Evolutionary conservation across 2,329 filamentous ascomycete genomes (phyloP).

Genomic region (Exophiala phaeomuriformis): DNA sequence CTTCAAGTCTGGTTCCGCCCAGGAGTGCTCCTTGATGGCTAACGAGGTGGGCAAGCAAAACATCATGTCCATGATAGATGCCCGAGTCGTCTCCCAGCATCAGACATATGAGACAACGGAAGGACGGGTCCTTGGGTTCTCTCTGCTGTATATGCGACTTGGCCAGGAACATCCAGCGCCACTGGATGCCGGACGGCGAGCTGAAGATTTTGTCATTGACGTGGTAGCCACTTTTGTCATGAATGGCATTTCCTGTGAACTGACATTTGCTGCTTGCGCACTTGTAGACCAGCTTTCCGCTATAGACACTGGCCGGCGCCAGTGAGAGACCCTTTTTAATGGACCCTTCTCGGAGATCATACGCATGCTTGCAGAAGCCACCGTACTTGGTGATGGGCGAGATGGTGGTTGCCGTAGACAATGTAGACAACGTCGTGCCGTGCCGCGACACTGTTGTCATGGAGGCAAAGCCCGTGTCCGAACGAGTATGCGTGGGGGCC

Average conservation of each 20-base stretch:
- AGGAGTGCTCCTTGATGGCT: constrained; percentile 10
- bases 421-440: constrained; percentile 3
- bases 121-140: constrained; percentile 1
- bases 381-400: constrained; percentile 10
- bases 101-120: constrained; percentile 9
- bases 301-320: constrained; percentile 1
- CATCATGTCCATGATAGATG: background rate
- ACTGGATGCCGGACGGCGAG: constrained; percentile 32
- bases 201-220: constrained; percentile 1
- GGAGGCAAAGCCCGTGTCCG: background rate
- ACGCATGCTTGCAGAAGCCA: constrained; percentile 12
- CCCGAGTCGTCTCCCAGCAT: constrained; percentile 8
- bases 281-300: background rate
- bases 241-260: background rate
- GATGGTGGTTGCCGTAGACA: constrained; percentile 8
- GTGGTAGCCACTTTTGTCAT: constrained; percentile 7
- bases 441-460: constrained; percentile 3
- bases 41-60: constrained; percentile 6
- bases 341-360: constrained; percentile 8
- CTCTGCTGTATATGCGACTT: constrained; percentile 36
- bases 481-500: background rate
- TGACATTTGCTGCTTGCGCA: constrained; percentile 13
- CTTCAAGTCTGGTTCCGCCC: constrained; percentile 3
- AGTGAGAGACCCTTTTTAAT: constrained; percentile 10
- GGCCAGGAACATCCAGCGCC: constrained; percentile 42